Evolutionary conservation across 2,329 filamentous ascomycete species (phyloP), one percentile per base, ranked within the genome.

Genomic region (Thermothelomyces thermophilus): DNA sequence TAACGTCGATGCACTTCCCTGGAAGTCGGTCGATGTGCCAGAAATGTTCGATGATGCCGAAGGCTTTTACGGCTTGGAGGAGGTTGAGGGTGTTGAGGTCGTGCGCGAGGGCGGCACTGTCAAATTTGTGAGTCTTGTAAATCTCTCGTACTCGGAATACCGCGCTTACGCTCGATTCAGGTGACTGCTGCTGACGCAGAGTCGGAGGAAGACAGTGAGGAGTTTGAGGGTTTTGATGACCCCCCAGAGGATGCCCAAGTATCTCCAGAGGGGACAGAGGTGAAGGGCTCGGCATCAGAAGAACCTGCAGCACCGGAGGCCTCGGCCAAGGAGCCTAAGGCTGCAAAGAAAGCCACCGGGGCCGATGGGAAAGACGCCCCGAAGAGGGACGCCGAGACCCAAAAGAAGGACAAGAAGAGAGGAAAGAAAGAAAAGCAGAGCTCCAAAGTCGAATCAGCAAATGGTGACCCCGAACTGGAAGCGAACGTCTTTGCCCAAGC

Each of bases 71-170:
- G 90, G 87, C 0, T 71, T 98, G 1, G 90, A 98, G 62, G 90
- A 97, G 62, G 84, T 97, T 41, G 87, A 95, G 14, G 89, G 87
- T 45, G 87, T 98, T 1, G 87, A 95, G 26, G 76, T 98, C n/a
- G 73, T 95, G 36, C 80, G 77, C 54, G 75, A 84, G 26, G 82
- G 81, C 7, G 70, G 74, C 46, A 74, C 70, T 5, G 67, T 84
- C 24, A 72, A 77, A 60, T 84, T 84, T 66, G 70, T 83, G 59
- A 49, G 69, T 64, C 9, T 19, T 19, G 2, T 20, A 14, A 2
- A 17, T 42, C 16, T 14, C 19, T 11, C n/a, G n/a, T n/a, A n/a
- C n/a, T n/a, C n/a, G n/a, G n/a, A n/a, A n/a, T n/a, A n/a, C n/a
- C 5, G 5, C 20, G n/a, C 54, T 63, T 30, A 64, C 39, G n/a